Conservation (phyloP, 2,329 filamentous ascomycete species). For the Penicillium hordei region DNA sequence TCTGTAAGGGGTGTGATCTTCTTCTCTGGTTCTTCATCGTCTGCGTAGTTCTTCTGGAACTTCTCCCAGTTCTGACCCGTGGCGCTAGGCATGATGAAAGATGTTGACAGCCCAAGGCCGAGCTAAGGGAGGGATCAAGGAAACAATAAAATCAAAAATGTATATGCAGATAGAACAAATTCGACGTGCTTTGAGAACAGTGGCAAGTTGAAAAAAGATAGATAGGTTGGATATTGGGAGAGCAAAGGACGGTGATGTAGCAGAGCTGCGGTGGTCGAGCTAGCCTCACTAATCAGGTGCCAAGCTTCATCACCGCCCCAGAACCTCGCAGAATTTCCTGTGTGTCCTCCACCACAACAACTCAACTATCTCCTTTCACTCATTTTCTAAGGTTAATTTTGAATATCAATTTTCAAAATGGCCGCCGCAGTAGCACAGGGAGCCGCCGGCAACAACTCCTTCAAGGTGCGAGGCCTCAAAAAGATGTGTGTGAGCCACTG, state of each 20-base stretch:
- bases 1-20: slow-evolving; percentile 97
- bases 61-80: slow-evolving; percentile 97
- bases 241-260: slow-evolving; percentile 27
- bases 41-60: slow-evolving; percentile 94
- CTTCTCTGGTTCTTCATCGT: slow-evolving; percentile 98
- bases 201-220: slow-evolving; percentile 18
- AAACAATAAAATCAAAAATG: slow-evolving; percentile 9
- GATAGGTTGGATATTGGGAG: slow-evolving; percentile 23
- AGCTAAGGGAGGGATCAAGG: slow-evolving; percentile 11
- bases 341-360: slow-evolving; percentile 28
- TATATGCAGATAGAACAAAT: slow-evolving; percentile 5
- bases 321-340: slow-evolving; percentile 43
- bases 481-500: slow-evolving; percentile 28
- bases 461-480: slow-evolving; percentile 55
- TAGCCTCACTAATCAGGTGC: slow-evolving; percentile 41
- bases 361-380: slow-evolving; percentile 23
- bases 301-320: slow-evolving; percentile 44
- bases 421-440: slow-evolving; percentile 49
- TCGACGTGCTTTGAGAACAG: neutral
- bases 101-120: slow-evolving; percentile 30
- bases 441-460: slow-evolving; percentile 62
- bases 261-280: slow-evolving; percentile 38
- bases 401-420: slow-evolving; percentile 45
- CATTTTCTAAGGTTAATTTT: slow-evolving; percentile 27
- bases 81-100: slow-evolving; percentile 77